Evolutionary conservation across 768 basidiomycete genomes (phyloP), one percentile per base, ranked within the genome.

Genomic region (Gautieria morchelliformis): DNA sequence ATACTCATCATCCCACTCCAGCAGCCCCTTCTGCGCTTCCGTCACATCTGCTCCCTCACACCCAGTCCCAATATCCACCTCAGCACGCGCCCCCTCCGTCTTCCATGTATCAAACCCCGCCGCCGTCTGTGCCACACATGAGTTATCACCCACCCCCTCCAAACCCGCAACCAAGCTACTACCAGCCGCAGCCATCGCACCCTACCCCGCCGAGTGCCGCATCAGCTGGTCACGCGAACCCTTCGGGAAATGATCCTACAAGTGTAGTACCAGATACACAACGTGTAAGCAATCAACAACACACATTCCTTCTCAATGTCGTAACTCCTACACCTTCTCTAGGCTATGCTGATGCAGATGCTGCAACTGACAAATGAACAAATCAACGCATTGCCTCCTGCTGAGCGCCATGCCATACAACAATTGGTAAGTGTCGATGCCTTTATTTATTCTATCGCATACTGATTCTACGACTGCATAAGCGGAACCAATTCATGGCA

Each of bases 331-430:
- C 51, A 54, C 62, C 61, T 70, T 51, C 51, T n/a, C 41, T 63
- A 88, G 89, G 78, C 80, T 35, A 88, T 95, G 84, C 67, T 96
- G 53, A 78, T 91, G 70, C 92, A 93, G 72, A 93, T 97, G 0
- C 72, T 97, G 33, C 80, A 76, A 59, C 69, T 97, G 66, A 85
- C 87, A 1, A 83, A 76, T 47, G 91, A 89, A 46, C 92, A 95
- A 68, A 88, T 97, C 60, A 84, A 83, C 48, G 80, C 80, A 8
- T 71, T 96, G 50, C 88, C 91, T 30, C 85, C 88, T 5, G 75
- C 78, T 1, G 92, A 95, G 63, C 78, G 87, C 35, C 78, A 80
- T 0, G 85, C 90, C 11, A 90, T 97, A 30, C 77, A 88, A 69
- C 83, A 87, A 67, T 67, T 95, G 68, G 91, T 93, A 52, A 60